Base-by-base conservation (phyloP, 1,284 basidiomycete genomes). In the Caloboletus firmus region DNA sequence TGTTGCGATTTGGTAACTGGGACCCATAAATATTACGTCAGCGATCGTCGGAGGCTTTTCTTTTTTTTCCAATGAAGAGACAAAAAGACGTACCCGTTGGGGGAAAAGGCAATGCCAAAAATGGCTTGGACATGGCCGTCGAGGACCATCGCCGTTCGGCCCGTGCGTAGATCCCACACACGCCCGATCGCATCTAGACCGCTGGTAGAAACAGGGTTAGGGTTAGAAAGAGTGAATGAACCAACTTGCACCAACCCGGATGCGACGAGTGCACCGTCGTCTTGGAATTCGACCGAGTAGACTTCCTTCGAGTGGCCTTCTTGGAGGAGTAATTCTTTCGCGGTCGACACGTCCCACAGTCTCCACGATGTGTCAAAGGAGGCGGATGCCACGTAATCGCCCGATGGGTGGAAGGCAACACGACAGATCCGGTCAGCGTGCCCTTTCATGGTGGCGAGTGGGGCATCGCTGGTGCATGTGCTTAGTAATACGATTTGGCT, bases 361-460 rank as follows among this genome's bases (percentile, higher is more conserved):
- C 97, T 79, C 96, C 97, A 99, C n/a, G 96, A 94, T 5, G 93
- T 97, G 71, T 99, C 97, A 64, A 96, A 99, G 55, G 93, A 93
- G 0, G 96, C 95, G 57, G 93, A 95, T 1, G 91, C 96, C 13
- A 98, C 82, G 67, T 96, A 98, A 44, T 86, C 74, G 1, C 97
- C 97, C 0, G 92, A 93, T 0, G 97, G 95, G 72, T 99, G 97
- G 72, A 99, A 99, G 0, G 89, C 93, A 11, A 98, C 89, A 13
- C 96, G 84, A 62, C 93, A 95, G 4, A 99, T 88, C 18, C 97
- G 87, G 53, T 88, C 91, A 65, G 88, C 82, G 67, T 99, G 97
- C 0, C 97, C 97, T 69, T 87, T 84, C 64, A 99, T 74, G 1
- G 87, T 85, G 0, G 90, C 82, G 13, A 99, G 66, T 0, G 97